Evolutionary conservation across 2,329 filamentous ascomycete genomes (phyloP), one percentile per base, ranked within the genome.

Genomic region (Biscogniauxia marginata): DNA sequence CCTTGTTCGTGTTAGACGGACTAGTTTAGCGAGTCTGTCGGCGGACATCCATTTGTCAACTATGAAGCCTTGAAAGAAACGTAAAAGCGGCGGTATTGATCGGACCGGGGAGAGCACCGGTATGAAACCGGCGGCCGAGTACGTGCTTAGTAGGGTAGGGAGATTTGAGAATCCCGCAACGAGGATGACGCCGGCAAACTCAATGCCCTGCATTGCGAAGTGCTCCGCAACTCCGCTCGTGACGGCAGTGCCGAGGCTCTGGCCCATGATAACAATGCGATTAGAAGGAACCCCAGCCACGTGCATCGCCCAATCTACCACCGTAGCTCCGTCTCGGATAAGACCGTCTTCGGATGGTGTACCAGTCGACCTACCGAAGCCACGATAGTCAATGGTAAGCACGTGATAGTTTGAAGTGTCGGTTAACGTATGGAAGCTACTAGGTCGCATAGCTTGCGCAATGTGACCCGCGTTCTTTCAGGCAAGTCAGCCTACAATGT

Each of bases 381-480:
- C 93, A 18, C 93, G 88, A 73, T 97, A 97, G 77, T 96, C 92
- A 65, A 96, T 86, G 43, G 91, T 84, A n/a, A 97, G 78, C 46
- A 96, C 83, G 69, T 97, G 93, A 53, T 92, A 86, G 0, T 82
- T 83, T 1, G 88, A 89, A 2, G 87, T 85, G 52, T 88, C 84
- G 3, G 91, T 85, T 45, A 96, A 77, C 46, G 86, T 82, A 64
- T 92, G 90, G 71, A 96, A 96, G 55, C 86, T 89, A 25, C 86
- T 80, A 2, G 91, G 88, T 16, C 93, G 85, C 70, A 87, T 83
- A 57, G 85, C 86, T 71, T 96, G 90, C 18, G 88, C 91, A 24
- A 98, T 73, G 65, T 96, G 90, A 4, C 91, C 93, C 30, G 91
- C 92, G 72, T 97, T 98, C 79, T 90, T 68, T 67, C 56, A 70